Evolutionary conservation across 768 basidiomycete genomes (phyloP), one percentile per base, ranked within the genome.

Genomic region (Rhodotorula diobovata): DNA sequence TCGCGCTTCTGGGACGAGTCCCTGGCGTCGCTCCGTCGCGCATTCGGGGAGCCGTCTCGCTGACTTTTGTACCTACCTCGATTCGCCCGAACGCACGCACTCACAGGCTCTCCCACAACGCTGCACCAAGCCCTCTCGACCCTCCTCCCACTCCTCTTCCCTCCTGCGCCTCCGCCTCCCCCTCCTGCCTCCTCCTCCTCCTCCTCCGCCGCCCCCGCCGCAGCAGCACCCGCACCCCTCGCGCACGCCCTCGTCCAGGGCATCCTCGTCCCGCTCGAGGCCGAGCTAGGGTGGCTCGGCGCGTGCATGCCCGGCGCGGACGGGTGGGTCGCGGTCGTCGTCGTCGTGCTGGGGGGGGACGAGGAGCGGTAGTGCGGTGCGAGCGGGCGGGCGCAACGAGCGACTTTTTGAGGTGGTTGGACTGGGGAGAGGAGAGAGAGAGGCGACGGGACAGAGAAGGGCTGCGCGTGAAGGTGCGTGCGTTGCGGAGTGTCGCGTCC

Each of bases 251-350:
- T 96, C 58, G 83, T 94, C 21, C 95, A 97, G 79, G 95, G 96
- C 21, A 87, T 97, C 30, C 80, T 85, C 6, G 81, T 89, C 3
- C 96, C 95, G 2, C 83, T 86, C 15, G 93, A 96, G 41, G 85
- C 92, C 12, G 95, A 98, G 78, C 84, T 97, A 81, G 92, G 89
- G 10, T 96, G 95, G 94, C 80, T 98, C n/a, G 90, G 91, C 18
- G 88, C 90, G 30, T 93, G 92, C 76, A 82, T 97, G 81, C 87
- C 89, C 21, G 93, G 93, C 15, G 91, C 93, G 21, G 96, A 98
- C 78, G 96, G 96, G 11, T 98, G 93, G 93, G 53, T 78, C 11
- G 48, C 20, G 2, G 46, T 73, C 2, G 75, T 76, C 10, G 15
- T 76, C 8, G 54, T 50, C 34, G 41, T 43, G 14, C 14, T 14